Conservation (phyloP, 2,329 filamentous ascomycete genomes). For the Drechslerella dactyloides region DNA sequence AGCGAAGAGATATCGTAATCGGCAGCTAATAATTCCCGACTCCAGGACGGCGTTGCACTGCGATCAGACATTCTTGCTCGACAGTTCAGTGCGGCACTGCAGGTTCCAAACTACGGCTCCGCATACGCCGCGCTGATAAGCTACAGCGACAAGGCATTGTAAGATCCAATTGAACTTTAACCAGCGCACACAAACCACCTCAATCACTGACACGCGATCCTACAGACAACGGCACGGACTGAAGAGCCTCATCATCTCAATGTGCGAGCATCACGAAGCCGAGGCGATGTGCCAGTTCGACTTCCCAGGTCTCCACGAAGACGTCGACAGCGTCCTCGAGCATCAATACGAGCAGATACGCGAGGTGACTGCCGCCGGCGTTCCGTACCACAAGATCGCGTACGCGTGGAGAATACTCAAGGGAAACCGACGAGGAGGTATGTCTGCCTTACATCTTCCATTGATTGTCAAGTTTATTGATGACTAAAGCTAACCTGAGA, state of each 20-base stretch:
- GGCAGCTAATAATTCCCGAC: conserved; percentile 56
- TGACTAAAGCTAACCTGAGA: conserved; percentile 1
- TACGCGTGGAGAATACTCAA: conserved; percentile 84
- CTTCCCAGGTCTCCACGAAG: conserved; percentile 76
- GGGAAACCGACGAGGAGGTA: conserved; percentile 78
- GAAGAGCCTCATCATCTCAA: conserved; percentile 71
- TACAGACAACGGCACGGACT: conserved; percentile 71
- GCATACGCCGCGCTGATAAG: conserved; percentile 80
- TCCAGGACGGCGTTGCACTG: conserved; percentile 57
- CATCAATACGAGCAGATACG: conserved; percentile 73
- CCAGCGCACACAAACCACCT: too few species aligned
- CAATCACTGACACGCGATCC: conserved; percentile 21
- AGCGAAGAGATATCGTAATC: not conserved
- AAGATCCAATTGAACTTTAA: conserved; percentile 55
- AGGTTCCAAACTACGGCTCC: conserved; percentile 78
- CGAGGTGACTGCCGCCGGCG: conserved; percentile 68
- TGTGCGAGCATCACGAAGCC: conserved; percentile 71
- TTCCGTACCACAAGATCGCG: conserved; percentile 82
- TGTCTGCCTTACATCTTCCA: conserved; percentile 8
- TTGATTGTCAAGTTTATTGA: not conserved
- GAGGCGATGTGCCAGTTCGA: conserved; percentile 75
- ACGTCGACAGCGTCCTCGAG: conserved; percentile 78
- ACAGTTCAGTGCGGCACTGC: conserved; percentile 80
- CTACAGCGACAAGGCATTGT: conserved; percentile 72
- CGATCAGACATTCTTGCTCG: conserved; percentile 78